phyloP scores from a whole-genome alignment of 164 flowering plant genomes.

The Santalum album region DNA sequence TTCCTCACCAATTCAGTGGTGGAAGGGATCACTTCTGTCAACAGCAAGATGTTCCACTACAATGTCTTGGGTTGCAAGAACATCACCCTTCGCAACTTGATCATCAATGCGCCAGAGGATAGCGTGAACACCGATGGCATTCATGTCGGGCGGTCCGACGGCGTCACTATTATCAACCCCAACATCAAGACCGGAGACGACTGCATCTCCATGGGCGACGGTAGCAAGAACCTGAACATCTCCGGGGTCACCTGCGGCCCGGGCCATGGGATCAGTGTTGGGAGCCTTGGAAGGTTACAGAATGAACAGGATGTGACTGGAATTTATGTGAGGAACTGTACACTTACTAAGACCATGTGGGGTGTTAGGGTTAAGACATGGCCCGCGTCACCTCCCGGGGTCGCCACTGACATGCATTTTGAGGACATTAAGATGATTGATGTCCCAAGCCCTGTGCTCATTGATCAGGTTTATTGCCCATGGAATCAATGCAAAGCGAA shows the following conservation, averaged over 20 bases:
- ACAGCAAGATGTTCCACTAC: constrained; percentile 24
- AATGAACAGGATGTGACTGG: too few relatives aligned
- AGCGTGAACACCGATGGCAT: constrained; percentile 42
- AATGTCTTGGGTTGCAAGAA: constrained; percentile 19
- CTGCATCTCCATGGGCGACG: constrained; percentile 25
- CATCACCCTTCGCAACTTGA: constrained; percentile 14
- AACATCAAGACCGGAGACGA: constrained; percentile 22
- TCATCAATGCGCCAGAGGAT: constrained; percentile 18
- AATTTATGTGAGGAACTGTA: too few relatives aligned
- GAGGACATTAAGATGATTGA: constrained; percentile 31
- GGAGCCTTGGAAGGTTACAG: too few relatives aligned
- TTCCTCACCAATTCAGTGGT: neutral
- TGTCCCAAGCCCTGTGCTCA: constrained; percentile 34
- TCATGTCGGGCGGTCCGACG: constrained; percentile 20
- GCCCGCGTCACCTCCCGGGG: constrained; percentile 20
- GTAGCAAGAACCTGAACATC: too few relatives aligned
- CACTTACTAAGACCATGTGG: constrained; percentile 19
- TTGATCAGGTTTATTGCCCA: constrained; percentile 57
- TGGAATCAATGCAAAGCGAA: constrained; percentile 16
- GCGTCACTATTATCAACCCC: constrained; percentile 16
- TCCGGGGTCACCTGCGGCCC: too few relatives aligned
- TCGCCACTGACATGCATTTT: constrained; percentile 24
- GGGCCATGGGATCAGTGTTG: too few relatives aligned
- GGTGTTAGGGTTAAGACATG: constrained; percentile 53
- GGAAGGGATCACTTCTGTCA: constrained; percentile 14